Evolutionary conservation across 345 rosid species (phyloP), one percentile per base, ranked within the genome.

Genomic region (Rhizophora mangle): DNA sequence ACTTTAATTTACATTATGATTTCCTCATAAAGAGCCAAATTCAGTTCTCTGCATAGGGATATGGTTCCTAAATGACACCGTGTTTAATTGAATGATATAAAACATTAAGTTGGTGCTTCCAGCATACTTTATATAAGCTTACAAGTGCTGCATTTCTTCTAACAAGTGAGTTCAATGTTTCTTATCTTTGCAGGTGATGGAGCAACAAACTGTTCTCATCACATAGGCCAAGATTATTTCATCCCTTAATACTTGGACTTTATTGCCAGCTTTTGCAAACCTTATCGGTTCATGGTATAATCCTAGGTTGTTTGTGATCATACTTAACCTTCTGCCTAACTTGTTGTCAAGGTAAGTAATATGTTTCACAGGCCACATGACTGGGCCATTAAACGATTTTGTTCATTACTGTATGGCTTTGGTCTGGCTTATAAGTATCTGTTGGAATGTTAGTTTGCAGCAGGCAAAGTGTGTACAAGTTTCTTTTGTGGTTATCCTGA

Each of bases 151-250:
- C 16, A 54, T 16, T 19, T 73, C 52, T 59, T 65, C 29, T 51
- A 26, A 65, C 53, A 31, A 46, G 19, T 29, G 1, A 34, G 9
- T 55, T 58, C 1, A 37, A 8, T 37, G 43, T 37, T 60, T 67
- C 67, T 71, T 24, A 53, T 65, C 64, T 49, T 84, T 68, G 43
- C 86, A 94, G 97, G 96, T 94, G 70, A 91, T 94, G 97, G 97
- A 91, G 74, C 97, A 94, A 70, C 98, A 94, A 80, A 94, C 97
- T 56, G 94, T 91, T 72, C 91, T 96, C 62, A 81, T 94, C 78
- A 96, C 97, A 21, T 91, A 94, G 82, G 96, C 98, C 72, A 95
- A 97, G 73, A 94, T 94, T 46, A 91, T 94, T 82, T 97, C 98
- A 59, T 82, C 96, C n/a, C 90, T 91, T 26, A 91, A 94, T 83